Evolutionary conservation across 495 filamentous ascomycete genomes (phyloP), one percentile per base, ranked within the genome.

Genomic region (Copromyces sp.): DNA sequence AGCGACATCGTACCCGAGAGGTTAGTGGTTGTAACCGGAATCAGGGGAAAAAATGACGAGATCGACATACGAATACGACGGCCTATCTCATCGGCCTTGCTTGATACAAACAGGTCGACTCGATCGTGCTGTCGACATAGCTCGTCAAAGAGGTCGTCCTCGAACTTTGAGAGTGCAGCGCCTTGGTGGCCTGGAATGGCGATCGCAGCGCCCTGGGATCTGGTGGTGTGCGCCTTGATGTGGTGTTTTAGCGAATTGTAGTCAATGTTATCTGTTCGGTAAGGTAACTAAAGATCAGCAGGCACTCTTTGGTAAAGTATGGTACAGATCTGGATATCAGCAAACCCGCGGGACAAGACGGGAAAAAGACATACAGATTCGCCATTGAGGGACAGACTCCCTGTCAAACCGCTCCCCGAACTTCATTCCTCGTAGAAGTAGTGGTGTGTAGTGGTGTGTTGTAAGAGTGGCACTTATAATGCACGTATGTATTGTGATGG

Each of bases 301-400:
- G 45, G 45, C 45, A 53, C 20, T 12, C 45, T 12, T 17, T 17
- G 24, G 24, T 16, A 35, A 65, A 14, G 14, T 35, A 35, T 37
- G 53, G 53, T 35, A 65, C 53, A 35, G 44, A 24, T 24, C n/a
- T 24, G 24, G 24, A 24, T 24, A 24, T 47, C 44, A 45, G 42
- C 47, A 53, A 20, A 53, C 9, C 44, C 20, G 45, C 16, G 24
- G 38, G 16, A 35, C 20, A 14, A 20, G 37, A 53, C 32, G 41
- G 37, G 6, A 47, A 68, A 4, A 20, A 41, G 90, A 84, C 81
- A 87, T 86, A 83, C 89, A 84, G 86, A 96, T 90, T 78, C 95
- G 89, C 94, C 94, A 97, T 81, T 94, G 93, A 0, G 94, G 94
- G 38, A 93, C 90, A 38, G 80, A 82, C 75, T 96, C 92, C n/a